Conservation (phyloP, 2,329 filamentous ascomycete species). For the Verticillium klebahnii region DNA sequence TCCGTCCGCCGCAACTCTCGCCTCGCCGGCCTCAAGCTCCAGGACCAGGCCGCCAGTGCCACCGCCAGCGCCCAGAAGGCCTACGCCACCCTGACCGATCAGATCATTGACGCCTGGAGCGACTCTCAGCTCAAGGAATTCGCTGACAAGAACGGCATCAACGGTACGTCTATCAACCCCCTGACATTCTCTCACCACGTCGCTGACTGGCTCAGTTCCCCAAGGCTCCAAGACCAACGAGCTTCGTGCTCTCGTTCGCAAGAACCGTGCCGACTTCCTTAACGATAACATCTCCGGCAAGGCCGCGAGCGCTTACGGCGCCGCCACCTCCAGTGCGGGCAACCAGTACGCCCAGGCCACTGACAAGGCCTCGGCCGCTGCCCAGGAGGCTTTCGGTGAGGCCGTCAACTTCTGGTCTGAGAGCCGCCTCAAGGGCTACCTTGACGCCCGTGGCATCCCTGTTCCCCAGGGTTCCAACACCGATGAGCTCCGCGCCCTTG, state of each 20-base stretch:
- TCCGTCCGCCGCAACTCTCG: conserved; percentile 87
- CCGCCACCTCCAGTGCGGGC: conserved; percentile 69
- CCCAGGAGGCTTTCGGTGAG: conserved; percentile 62
- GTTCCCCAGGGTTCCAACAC: conserved; percentile 67
- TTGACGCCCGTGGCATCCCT: conserved; percentile 72
- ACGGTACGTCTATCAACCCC: conserved; percentile 21
- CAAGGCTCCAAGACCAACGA: conserved; percentile 91
- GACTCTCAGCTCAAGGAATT: conserved; percentile 88
- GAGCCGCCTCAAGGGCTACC: conserved; percentile 70
- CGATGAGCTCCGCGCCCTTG: conserved; percentile 69
- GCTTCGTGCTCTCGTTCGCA: conserved; percentile 82
- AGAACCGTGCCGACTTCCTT: conserved; percentile 70
- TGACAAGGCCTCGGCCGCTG: conserved; percentile 57
- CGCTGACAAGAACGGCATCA: conserved; percentile 82
- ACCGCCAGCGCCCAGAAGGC: conserved; percentile 64
- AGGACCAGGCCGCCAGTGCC: conserved; percentile 55
- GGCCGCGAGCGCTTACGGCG: conserved; percentile 59
- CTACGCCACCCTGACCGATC: conserved; percentile 72
- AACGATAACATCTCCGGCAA: conserved; percentile 59
- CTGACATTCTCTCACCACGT: neutral
- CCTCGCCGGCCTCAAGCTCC: conserved; percentile 65
- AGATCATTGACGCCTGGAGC: conserved; percentile 84
- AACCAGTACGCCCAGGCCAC: conserved; percentile 77
- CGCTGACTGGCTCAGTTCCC: conserved; percentile 55
- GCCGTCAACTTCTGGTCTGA: conserved; percentile 65